Conservation (phyloP, 169 alveolate genomes). For the Prorocentrum cordatum region DNA sequence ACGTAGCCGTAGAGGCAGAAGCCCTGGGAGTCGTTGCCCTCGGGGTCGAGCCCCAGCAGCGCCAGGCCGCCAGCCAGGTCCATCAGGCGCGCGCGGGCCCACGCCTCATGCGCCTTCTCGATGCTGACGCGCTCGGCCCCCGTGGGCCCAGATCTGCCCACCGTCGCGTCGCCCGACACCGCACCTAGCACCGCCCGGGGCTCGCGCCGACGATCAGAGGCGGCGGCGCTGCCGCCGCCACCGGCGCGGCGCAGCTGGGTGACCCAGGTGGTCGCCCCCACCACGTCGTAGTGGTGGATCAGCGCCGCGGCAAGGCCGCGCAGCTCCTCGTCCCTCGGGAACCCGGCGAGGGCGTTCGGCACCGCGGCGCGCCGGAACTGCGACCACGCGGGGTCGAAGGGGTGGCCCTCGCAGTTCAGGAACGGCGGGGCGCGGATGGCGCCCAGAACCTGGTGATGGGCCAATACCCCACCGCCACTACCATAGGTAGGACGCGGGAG, state of each 20-base stretch:
- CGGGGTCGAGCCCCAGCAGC: neutral
- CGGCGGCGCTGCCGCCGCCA: too few species aligned
- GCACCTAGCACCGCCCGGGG: neutral
- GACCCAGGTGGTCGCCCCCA: neutral
- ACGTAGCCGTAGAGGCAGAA: conserved; percentile 63
- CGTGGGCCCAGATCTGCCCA: neutral
- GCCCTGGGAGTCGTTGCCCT: neutral
- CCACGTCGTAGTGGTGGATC: neutral
- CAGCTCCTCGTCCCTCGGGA: conserved; percentile 25
- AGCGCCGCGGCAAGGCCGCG: conserved; percentile 38
- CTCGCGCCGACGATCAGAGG: conserved; percentile 1
- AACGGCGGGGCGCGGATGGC: too few species aligned
- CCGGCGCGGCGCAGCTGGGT: neutral
- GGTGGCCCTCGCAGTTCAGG: conserved; percentile 33
- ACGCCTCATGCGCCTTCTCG: neutral
- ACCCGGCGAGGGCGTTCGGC: conserved; percentile 32
- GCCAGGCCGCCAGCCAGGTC: neutral
- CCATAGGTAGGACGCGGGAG: too few species aligned
- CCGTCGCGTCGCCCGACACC: neutral
- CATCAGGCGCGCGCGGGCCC: too few species aligned
- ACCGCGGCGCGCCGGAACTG: conserved; percentile 9
- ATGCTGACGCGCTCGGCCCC: neutral
- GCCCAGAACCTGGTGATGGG: too few species aligned
- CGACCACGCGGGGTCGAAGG: conserved; percentile 21
- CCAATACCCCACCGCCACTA: too few species aligned